These are phyloP conservation scores for Paxillus rubicundulus DNA, from an alignment of 768 basidiomycete genomes.

Conservation along the genomic window DNA sequence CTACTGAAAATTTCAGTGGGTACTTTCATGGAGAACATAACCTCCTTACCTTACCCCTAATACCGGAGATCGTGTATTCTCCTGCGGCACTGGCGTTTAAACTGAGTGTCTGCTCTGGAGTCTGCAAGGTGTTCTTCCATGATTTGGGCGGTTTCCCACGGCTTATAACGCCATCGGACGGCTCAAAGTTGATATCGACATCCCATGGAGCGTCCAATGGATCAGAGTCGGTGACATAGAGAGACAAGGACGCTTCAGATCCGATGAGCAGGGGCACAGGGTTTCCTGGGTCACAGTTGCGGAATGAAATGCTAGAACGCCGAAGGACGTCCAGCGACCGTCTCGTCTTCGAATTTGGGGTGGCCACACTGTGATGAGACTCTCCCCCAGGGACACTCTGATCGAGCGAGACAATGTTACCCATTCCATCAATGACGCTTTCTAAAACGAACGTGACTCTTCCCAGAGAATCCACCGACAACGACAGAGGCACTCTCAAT, in stretches of 20 bases:
- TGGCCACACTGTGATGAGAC: conserved; percentile 17
- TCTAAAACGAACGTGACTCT: conserved; percentile 74
- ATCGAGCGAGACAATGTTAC: conserved; percentile 62
- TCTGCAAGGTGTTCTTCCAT: conserved; percentile 63
- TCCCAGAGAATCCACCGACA: conserved; percentile 62
- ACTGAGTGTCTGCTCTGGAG: conserved; percentile 44
- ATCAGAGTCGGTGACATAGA: conserved; percentile 56
- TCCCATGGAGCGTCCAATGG: conserved; percentile 68
- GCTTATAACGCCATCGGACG: conserved; percentile 40
- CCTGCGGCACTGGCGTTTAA: conserved; percentile 64
- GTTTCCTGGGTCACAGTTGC: conserved; percentile 64
- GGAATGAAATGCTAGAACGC: conserved; percentile 71
- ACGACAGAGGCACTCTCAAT: conserved; percentile 64
- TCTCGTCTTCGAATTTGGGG: conserved; percentile 45
- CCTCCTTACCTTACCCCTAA: conserved; percentile 61
- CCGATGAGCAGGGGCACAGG: conserved; percentile 73
- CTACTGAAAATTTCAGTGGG: conserved; percentile 27
- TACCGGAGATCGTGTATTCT: conserved; percentile 67
- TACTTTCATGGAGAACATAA: background rate
- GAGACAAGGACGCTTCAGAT: conserved; percentile 53
- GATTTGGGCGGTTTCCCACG: conserved; percentile 45
- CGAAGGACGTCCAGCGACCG: conserved; percentile 70
- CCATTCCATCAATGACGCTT: conserved; percentile 77
- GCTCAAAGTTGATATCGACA: conserved; percentile 59
- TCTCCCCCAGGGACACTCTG: conserved; percentile 27